These are phyloP conservation scores for Batrachochytrium dendrobatidis DNA, from an alignment of 371 early-diverging fungal species.

Conservation along the genomic window DNA sequence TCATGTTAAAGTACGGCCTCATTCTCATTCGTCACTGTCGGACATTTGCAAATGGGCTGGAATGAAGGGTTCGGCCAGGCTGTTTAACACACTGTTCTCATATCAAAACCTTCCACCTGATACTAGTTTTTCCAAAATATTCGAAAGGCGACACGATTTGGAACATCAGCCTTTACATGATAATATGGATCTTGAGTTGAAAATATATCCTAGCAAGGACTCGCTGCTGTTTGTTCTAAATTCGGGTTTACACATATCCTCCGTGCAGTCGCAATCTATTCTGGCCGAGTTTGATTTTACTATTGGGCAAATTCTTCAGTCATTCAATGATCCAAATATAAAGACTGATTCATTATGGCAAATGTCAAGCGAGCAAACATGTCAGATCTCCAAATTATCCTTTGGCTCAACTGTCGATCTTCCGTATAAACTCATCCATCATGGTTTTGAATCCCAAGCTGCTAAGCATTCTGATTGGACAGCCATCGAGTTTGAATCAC, in stretches of 20 bases:
- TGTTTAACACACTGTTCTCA: constrained; percentile 14
- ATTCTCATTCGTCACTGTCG: constrained; percentile 6
- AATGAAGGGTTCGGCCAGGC: neutral
- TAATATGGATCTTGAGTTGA: constrained; percentile 1
- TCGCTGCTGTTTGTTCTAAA: neutral
- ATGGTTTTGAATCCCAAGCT: constrained; percentile 2
- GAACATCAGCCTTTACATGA: no score
- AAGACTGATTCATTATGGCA: no score
- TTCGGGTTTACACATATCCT: neutral
- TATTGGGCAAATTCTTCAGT: neutral
- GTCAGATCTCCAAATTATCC: no score
- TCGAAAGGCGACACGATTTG: no score
- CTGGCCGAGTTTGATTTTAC: constrained; percentile 2
- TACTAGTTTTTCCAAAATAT: no score
- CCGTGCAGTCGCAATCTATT: neutral
- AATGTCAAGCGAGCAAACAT: no score
- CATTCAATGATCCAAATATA: no score
- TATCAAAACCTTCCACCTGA: constrained; percentile 7
- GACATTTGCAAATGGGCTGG: constrained; percentile 4
- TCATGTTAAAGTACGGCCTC: neutral
- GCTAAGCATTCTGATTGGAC: neutral
- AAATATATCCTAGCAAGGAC: neutral
- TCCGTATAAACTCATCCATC: neutral
- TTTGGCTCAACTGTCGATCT: neutral
- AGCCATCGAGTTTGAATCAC: neutral